Evolutionary conservation across 352 stramenopile genomes (phyloP).

Genomic region (Phytophthora fragariaefolia): DNA sequence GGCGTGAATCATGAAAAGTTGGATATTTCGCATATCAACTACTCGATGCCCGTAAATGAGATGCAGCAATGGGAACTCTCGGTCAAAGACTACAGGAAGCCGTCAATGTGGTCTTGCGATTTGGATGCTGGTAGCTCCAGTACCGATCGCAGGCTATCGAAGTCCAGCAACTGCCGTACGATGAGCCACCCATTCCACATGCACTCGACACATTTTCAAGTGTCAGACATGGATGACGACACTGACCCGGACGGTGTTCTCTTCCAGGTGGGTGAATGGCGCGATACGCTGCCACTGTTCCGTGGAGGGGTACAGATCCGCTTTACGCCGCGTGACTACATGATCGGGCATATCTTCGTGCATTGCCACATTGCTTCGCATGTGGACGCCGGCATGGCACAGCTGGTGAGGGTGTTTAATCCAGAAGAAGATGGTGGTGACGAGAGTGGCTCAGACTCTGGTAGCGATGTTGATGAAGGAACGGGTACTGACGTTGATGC

Average conservation of each 20-base stretch:
- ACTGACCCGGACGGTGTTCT: constrained; percentile 63
- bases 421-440: background rate
- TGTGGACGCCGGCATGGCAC: constrained; percentile 77
- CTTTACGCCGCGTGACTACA: constrained; percentile 70
- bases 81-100: constrained; percentile 57
- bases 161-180: constrained; percentile 53
- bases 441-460: background rate
- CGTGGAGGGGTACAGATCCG: constrained; percentile 66
- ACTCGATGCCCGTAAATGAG: constrained; percentile 76
- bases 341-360: constrained; percentile 69
- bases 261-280: constrained; percentile 73
- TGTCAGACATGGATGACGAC: constrained; percentile 49
- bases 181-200: constrained; percentile 88
- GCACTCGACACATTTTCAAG: constrained; percentile 78
- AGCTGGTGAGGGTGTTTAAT: constrained; percentile 62
- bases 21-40: constrained; percentile 52
- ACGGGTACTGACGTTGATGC: constrained; percentile 1
- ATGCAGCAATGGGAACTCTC: constrained; percentile 74
- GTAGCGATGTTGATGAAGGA: constrained; percentile 12
- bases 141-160: constrained; percentile 12
- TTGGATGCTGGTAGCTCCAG: constrained; percentile 35
- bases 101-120: constrained; percentile 43
- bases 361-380: constrained; percentile 83
- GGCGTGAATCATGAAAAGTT: constrained; percentile 73
- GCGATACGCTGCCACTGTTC: constrained; percentile 80